phyloP scores from a whole-genome alignment of 2,329 filamentous ascomycete genomes.

The Pseudopithomyces chartarum region DNA sequence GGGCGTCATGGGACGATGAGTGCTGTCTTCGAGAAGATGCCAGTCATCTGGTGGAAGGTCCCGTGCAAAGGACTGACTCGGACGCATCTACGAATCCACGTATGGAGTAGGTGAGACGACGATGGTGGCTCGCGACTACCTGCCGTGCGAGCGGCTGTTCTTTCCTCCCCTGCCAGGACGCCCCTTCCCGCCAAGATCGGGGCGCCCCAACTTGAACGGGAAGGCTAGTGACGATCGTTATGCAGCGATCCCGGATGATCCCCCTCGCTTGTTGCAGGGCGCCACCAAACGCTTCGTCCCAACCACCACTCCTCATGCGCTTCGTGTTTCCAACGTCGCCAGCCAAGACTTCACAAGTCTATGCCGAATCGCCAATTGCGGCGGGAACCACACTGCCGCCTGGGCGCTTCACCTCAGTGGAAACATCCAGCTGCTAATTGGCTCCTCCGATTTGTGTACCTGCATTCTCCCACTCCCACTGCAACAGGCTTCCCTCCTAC shows the following conservation, averaged over 20 bases:
- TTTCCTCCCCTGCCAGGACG: not conserved
- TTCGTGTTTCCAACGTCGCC: constrained; percentile 32
- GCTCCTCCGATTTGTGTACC: constrained; percentile 28
- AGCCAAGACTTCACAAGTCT: constrained; percentile 20
- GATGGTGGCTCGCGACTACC: constrained; percentile 2
- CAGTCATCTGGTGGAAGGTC: not conserved
- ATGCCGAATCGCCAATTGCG: constrained; percentile 11
- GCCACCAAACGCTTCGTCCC: constrained; percentile 17
- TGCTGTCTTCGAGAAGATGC: too few relatives aligned
- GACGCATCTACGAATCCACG: too few relatives aligned
- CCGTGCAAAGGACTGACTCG: too few relatives aligned
- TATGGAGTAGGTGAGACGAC: not conserved
- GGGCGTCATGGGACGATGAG: not conserved
- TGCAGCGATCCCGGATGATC: constrained; percentile 3
- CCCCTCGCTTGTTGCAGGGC: not conserved
- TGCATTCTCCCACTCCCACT: constrained; percentile 32
- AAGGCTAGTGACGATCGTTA: not conserved
- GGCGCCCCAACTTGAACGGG: not conserved
- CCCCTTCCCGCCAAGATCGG: constrained; percentile 12
- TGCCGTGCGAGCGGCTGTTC: constrained; percentile 1
- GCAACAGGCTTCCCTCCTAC: constrained; percentile 31
- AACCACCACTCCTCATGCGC: constrained; percentile 19
- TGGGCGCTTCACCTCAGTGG: constrained; percentile 34
- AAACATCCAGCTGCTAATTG: constrained; percentile 28
- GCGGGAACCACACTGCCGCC: constrained; percentile 18